phyloP scores from a whole-genome alignment of 768 basidiomycete genomes.

The Kwoniella europaea region DNA sequence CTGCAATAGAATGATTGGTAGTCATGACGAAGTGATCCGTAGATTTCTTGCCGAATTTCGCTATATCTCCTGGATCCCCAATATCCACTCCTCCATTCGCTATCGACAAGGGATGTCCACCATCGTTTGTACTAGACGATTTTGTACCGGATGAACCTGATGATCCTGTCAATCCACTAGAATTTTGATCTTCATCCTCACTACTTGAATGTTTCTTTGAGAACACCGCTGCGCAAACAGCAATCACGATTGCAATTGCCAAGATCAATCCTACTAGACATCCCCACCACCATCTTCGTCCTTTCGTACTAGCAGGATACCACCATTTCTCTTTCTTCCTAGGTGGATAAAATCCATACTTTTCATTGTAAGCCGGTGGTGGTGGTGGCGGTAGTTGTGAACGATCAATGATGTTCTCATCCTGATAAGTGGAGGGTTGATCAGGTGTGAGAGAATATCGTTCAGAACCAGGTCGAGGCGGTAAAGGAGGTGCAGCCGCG shows the following conservation, averaged over 20 bases:
- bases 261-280: slow-evolving; percentile 13
- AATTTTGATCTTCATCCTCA: slow-evolving; percentile 9
- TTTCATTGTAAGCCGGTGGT: slow-evolving; percentile 8
- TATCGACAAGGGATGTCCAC: slow-evolving; percentile 28
- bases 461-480: slow-evolving; percentile 12
- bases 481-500: slow-evolving; percentile 14
- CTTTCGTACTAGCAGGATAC: slow-evolving; percentile 22
- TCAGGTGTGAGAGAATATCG: slow-evolving; percentile 8
- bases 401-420: slow-evolving; percentile 19
- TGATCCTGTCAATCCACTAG: neutral
- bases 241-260: slow-evolving; percentile 26
- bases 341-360: slow-evolving; percentile 18
- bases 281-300: slow-evolving; percentile 28
- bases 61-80: slow-evolving; percentile 29
- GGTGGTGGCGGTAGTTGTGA: slow-evolving; percentile 23
- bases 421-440: slow-evolving; percentile 19
- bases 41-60: slow-evolving; percentile 31
- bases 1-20: slow-evolving; percentile 28
- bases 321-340: slow-evolving; percentile 20
- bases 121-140: slow-evolving; percentile 1
- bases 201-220: slow-evolving; percentile 15
- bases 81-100: slow-evolving; percentile 29
- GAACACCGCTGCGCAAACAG: slow-evolving; percentile 26
- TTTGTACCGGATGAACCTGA: slow-evolving; percentile 7
- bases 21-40: slow-evolving; percentile 40